Conservation (phyloP, 2,329 filamentous ascomycete genomes). For the Aspergillus chevalieri region DNA sequence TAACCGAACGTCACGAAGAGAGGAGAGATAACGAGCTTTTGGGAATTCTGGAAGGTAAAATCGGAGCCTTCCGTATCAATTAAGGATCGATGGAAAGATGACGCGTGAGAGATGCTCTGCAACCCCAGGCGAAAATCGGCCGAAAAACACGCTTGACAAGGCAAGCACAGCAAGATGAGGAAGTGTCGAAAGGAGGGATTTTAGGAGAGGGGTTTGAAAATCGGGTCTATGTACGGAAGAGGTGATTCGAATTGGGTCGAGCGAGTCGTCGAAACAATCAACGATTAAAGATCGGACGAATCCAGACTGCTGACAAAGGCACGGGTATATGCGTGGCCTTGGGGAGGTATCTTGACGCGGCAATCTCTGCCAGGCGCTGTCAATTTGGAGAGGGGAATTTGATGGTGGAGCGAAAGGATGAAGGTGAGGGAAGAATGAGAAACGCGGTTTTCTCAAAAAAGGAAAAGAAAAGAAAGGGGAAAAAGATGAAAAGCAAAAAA, state of each 20-base stretch:
- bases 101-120: slow-evolving; percentile 31
- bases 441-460: slow-evolving; percentile 22
- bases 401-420: not conserved
- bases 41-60: slow-evolving; percentile 1
- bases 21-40: slow-evolving; percentile 15
- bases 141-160: slow-evolving; percentile 12
- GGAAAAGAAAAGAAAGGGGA: slow-evolving; percentile 3
- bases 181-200: slow-evolving; percentile 4
- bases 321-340: slow-evolving; percentile 19
- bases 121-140: slow-evolving; percentile 18
- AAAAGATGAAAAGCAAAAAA: slow-evolving; percentile 9
- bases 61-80: not conserved
- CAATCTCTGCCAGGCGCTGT: not conserved
- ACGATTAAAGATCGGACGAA: slow-evolving; percentile 1
- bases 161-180: slow-evolving; percentile 13
- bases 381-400: not conserved
- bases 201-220: not conserved
- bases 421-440: slow-evolving; percentile 16
- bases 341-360: slow-evolving; percentile 14
- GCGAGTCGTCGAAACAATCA: not conserved
- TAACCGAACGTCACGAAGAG: slow-evolving; percentile 15
- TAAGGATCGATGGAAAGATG: slow-evolving; percentile 6
- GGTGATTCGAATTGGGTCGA: not conserved
- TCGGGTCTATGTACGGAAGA: not conserved
- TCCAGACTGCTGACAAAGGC: slow-evolving; percentile 1